Evolutionary conservation across 1,284 basidiomycete species (phyloP).

Genomic region (Tylopilus orsonianus): DNA sequence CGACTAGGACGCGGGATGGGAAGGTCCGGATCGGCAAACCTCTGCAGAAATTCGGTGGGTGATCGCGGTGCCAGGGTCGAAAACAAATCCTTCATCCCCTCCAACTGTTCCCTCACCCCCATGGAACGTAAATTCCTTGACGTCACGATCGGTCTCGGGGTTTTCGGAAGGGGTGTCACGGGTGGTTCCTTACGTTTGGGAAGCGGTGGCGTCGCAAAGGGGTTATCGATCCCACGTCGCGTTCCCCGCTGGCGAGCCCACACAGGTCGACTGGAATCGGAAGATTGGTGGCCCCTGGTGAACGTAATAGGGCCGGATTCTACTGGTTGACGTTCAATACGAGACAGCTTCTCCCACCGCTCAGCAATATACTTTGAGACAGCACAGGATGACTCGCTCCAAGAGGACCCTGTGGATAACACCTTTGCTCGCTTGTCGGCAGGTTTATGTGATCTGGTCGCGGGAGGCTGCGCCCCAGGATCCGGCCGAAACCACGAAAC

Average conservation of each 20-base stretch:
- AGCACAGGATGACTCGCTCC: conserved; percentile 21
- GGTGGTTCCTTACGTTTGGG: conserved; percentile 7
- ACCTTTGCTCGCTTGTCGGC: conserved; percentile 10
- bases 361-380: conserved; percentile 31
- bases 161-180: conserved; percentile 20
- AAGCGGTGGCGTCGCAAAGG: conserved; percentile 31
- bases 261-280: conserved; percentile 32
- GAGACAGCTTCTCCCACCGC: conserved; percentile 32
- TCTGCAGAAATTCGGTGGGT: conserved; percentile 39
- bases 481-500: conserved; percentile 57
- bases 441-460: conserved; percentile 6
- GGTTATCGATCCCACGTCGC: conserved; percentile 53
- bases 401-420: conserved; percentile 8
- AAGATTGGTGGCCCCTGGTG: conserved; percentile 23
- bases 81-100: conserved; percentile 2
- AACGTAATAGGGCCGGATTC: conserved; percentile 20
- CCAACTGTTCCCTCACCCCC: not conserved
- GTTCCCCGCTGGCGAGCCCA: conserved; percentile 46
- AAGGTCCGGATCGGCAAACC: conserved; percentile 48
- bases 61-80: conserved; percentile 7
- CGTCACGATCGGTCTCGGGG: conserved; percentile 6
- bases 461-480: conserved; percentile 4
- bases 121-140: conserved; percentile 4
- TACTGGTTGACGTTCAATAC: conserved; percentile 17
- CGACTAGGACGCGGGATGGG: conserved; percentile 52